These are phyloP conservation scores for Lasiodiplodia citricola DNA, from an alignment of 2,329 filamentous ascomycete genomes.

Conservation along the genomic window DNA sequence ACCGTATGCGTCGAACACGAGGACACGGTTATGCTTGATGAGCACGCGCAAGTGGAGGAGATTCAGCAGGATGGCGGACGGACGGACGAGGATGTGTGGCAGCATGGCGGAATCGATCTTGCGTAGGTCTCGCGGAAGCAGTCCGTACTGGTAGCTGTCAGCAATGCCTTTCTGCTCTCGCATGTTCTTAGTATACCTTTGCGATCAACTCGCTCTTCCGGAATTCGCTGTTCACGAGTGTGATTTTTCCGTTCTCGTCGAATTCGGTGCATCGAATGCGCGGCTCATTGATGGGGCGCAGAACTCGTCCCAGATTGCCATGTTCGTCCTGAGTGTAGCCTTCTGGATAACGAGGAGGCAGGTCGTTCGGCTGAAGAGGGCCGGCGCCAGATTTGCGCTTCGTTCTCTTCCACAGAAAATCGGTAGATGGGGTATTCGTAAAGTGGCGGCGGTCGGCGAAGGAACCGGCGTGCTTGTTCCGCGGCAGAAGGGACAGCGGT, in stretches of 20 bases:
- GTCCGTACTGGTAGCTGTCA: slow-evolving; percentile 70
- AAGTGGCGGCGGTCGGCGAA: slow-evolving; percentile 29
- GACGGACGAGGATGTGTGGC: slow-evolving; percentile 92
- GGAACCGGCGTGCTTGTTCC: too few relatives aligned
- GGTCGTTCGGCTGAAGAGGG: slow-evolving; percentile 42
- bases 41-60: slow-evolving; percentile 94
- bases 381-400: slow-evolving; percentile 44
- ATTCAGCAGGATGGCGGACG: slow-evolving; percentile 92
- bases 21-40: slow-evolving; percentile 91
- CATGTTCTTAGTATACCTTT: slow-evolving; percentile 63
- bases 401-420: slow-evolving; percentile 33
- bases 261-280: slow-evolving; percentile 93
- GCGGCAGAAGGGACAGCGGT: not conserved
- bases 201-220: slow-evolving; percentile 97
- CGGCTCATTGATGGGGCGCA: slow-evolving; percentile 83
- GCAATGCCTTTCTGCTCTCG: not conserved
- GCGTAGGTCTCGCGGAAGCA: slow-evolving; percentile 90
- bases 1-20: slow-evolving; percentile 96
- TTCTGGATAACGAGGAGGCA: slow-evolving; percentile 15
- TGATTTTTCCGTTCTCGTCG: slow-evolving; percentile 89
- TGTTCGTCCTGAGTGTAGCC: slow-evolving; percentile 54
- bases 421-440: slow-evolving; percentile 29
- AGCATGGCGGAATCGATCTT: slow-evolving; percentile 98
- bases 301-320: slow-evolving; percentile 68
- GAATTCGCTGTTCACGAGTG: slow-evolving; percentile 92